These are phyloP conservation scores for Pterulicium gracile DNA, from an alignment of 1,284 basidiomycete genomes.

Conservation along the genomic window DNA sequence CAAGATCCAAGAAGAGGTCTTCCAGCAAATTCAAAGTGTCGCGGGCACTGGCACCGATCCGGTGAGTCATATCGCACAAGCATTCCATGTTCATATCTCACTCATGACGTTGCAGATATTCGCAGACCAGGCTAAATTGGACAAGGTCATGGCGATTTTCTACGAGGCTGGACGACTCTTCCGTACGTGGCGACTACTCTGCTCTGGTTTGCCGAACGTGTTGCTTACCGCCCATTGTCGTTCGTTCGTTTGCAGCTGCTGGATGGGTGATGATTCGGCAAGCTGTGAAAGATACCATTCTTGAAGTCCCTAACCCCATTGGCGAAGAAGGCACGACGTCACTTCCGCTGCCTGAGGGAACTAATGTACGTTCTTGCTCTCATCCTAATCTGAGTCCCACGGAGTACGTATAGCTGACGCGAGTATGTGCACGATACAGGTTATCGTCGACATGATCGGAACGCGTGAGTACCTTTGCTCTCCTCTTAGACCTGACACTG, in stretches of 20 bases:
- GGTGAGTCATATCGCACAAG: conserved; percentile 17
- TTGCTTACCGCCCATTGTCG: no score
- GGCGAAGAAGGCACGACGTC: conserved; percentile 13
- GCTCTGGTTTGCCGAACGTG: no score
- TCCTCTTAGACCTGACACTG: background rate
- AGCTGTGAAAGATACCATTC: conserved; percentile 18
- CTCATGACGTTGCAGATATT: conserved; percentile 10
- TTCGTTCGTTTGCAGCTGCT: conserved; percentile 16
- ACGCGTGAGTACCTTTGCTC: background rate
- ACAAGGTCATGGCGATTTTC: conserved; percentile 14
- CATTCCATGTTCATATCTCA: no score
- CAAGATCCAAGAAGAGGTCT: conserved; percentile 35
- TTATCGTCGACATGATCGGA: conserved; percentile 1
- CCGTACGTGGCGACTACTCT: conserved; percentile 10
- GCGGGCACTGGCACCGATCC: conserved; percentile 29
- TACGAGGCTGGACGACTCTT: conserved; percentile 14
- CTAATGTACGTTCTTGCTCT: background rate
- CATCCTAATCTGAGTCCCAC: no score
- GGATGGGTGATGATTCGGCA: conserved; percentile 19
- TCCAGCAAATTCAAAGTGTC: conserved; percentile 31
- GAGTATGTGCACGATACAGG: background rate
- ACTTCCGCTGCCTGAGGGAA: background rate
- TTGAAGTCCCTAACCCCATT: conserved; percentile 14
- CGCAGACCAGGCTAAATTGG: conserved; percentile 14
- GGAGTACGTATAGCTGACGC: background rate